These are phyloP conservation scores for Candida alai DNA, from an alignment of 805 yeast genomes.

Conservation along the genomic window DNA sequence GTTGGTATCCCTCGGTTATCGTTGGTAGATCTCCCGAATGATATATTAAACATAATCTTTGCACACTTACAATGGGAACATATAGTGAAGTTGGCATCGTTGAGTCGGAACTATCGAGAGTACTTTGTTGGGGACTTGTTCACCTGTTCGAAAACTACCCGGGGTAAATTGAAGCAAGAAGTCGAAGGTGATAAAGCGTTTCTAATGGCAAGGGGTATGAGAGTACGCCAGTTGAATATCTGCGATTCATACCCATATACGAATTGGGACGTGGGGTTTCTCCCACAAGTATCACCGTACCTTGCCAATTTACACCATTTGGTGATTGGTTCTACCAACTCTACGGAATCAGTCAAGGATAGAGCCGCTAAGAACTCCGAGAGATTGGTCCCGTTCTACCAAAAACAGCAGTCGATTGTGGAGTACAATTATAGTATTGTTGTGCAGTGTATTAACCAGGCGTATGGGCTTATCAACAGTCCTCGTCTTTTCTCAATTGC, in stretches of 20 bases:
- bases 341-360: conserved; percentile 42
- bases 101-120: conserved; percentile 15
- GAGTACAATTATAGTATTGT: too few species aligned
- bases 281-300: conserved; percentile 15
- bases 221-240: conserved; percentile 24
- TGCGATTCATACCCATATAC: conserved; percentile 29
- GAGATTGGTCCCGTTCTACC: conserved; percentile 24
- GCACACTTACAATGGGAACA: conserved; percentile 5
- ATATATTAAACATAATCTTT: conserved; percentile 7
- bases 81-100: conserved; percentile 14
- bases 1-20: too few species aligned
- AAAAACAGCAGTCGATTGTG: too few species aligned
- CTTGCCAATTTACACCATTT: conserved; percentile 23
- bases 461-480: conserved; percentile 5
- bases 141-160: conserved; percentile 19
- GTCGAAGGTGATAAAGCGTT: conserved; percentile 7
- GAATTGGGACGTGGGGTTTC: conserved; percentile 33
- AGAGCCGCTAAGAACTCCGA: conserved; percentile 17
- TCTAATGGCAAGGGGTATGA: conserved; percentile 9
- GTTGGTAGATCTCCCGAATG: too few species aligned
- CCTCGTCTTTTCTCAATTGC: conserved; percentile 39
- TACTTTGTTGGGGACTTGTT: conserved; percentile 18
- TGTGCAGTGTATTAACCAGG: too few species aligned
- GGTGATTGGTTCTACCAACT: conserved; percentile 28
- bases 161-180: conserved; percentile 20